These are phyloP conservation scores for Loxodes magnus DNA, from an alignment of 73 alveolate species.

Conservation along the genomic window DNA sequence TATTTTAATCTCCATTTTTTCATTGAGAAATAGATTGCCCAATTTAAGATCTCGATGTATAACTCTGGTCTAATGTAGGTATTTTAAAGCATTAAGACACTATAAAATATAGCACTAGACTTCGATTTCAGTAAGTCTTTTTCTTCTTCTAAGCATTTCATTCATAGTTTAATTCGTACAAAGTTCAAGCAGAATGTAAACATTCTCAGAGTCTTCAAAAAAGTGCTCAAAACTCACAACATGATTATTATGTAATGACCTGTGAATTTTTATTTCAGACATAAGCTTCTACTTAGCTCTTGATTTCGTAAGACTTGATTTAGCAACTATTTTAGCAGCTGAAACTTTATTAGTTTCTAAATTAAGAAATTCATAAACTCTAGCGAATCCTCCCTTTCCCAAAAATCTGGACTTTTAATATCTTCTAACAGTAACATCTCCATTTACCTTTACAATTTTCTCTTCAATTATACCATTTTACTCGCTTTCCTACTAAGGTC, in stretches of 20 bases:
- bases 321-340: constrained; percentile 87
- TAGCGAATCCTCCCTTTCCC: constrained; percentile 97
- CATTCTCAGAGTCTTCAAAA: constrained; percentile 49
- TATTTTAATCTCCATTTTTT: constrained; percentile 51
- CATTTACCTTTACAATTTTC: no score
- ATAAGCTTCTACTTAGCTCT: no score
- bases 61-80: constrained; percentile 43
- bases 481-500: no score
- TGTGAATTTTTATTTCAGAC: no score
- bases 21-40: constrained; percentile 65
- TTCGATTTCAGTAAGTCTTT: constrained; percentile 41
- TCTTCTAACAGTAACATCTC: no score
- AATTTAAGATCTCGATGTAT: constrained; percentile 67
- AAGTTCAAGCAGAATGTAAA: constrained; percentile 44
- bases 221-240: constrained; percentile 93
- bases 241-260: no score
- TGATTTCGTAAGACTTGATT: no score
- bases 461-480: no score
- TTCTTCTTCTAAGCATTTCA: constrained; percentile 37
- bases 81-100: constrained; percentile 37
- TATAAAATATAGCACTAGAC: constrained; percentile 31
- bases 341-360: constrained; percentile 33
- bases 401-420: no score
- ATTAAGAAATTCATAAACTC: constrained; percentile 69
- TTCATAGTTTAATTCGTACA: constrained; percentile 41